Evolutionary conservation across 768 basidiomycete genomes (phyloP).

Genomic region (Naganishia kalamii): DNA sequence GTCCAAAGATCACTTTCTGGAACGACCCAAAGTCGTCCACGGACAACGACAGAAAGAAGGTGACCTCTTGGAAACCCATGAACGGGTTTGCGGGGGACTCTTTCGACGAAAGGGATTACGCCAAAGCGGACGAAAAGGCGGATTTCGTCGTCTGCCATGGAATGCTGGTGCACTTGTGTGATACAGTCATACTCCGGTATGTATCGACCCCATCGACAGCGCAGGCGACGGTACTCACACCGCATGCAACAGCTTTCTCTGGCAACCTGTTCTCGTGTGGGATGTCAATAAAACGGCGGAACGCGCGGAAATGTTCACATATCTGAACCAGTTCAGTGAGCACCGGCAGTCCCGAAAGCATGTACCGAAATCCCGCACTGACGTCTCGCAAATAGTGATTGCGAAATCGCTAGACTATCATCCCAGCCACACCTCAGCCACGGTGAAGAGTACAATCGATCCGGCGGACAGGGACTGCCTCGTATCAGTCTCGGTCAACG

Average conservation of each 20-base stretch:
- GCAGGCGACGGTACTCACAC: not conserved
- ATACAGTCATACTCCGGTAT: not conserved
- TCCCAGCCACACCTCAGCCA: not conserved
- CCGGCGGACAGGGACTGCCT: constrained; percentile 1
- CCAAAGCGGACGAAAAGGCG: not conserved
- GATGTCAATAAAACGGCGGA: constrained; percentile 15
- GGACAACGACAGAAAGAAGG: not conserved
- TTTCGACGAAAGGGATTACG: constrained; percentile 1
- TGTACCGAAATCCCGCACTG: not conserved
- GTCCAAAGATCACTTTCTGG: not conserved
- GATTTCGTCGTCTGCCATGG: constrained; percentile 5
- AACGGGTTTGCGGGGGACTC: not conserved
- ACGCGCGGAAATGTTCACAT: not conserved
- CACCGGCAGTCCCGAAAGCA: not conserved
- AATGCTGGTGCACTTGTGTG: not conserved
- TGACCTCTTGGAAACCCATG: not conserved
- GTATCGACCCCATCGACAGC: not conserved
- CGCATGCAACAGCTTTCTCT: not conserved
- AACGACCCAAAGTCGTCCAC: not conserved
- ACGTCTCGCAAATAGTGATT: not conserved
- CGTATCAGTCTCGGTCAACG: not conserved
- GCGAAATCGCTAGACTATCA: not conserved
- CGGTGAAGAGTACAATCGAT: not conserved
- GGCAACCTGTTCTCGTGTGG: constrained; percentile 6
- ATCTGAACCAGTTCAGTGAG: not conserved